Evolutionary conservation across 2,329 filamentous ascomycete species (phyloP).

Genomic region (Pseudocercospora vitis): DNA sequence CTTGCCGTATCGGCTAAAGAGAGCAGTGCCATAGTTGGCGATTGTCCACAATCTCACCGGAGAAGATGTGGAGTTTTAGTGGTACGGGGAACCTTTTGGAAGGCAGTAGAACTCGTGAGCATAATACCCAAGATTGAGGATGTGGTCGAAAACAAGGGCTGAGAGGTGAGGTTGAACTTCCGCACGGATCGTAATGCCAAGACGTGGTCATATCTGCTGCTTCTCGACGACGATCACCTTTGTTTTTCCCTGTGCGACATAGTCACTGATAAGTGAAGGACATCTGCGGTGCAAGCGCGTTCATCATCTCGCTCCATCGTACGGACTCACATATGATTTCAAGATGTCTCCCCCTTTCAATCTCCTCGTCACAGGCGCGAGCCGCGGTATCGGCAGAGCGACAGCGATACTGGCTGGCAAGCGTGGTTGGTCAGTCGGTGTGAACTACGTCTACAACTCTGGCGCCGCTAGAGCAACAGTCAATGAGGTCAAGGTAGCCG

Average conservation of each 20-base stretch:
- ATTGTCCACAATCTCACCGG: too few relatives aligned
- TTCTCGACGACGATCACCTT: neutral
- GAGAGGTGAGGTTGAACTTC: too few relatives aligned
- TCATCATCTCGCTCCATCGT: too few relatives aligned
- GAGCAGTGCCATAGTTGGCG: too few relatives aligned
- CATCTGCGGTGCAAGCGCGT: too few relatives aligned
- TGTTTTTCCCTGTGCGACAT: neutral
- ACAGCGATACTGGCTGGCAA: conserved; percentile 28
- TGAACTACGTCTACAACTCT: conserved; percentile 30
- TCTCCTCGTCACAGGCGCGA: conserved; percentile 30
- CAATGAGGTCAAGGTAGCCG: conserved; percentile 24
- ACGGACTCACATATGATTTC: neutral
- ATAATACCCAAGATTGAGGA: too few relatives aligned
- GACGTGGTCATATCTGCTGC: too few relatives aligned
- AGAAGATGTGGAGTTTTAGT: too few relatives aligned
- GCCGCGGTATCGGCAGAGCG: conserved; percentile 31
- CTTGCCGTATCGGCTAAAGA: neutral
- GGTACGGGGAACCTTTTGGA: too few relatives aligned
- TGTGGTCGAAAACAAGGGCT: too few relatives aligned
- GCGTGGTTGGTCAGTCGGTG: conserved; percentile 31
- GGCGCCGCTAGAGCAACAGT: conserved; percentile 25
- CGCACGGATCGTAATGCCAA: neutral
- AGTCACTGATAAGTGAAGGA: too few relatives aligned
- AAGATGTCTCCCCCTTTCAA: conserved; percentile 17
- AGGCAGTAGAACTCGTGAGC: too few relatives aligned